phyloP scores from a whole-genome alignment of 2,329 filamentous ascomycete species.

The Beauveria sp. region DNA sequence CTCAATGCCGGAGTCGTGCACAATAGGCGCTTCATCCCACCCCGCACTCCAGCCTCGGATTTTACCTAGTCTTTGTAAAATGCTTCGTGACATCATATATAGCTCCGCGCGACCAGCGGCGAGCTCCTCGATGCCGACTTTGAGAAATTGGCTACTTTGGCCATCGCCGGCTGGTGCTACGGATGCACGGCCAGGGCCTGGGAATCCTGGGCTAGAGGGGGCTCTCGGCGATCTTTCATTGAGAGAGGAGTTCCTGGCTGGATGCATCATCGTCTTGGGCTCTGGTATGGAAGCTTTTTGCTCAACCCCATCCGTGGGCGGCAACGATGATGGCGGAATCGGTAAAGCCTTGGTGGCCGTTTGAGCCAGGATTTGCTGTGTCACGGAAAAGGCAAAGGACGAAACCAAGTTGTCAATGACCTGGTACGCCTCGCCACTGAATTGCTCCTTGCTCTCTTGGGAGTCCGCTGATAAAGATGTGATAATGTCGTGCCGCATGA shows the following conservation, averaged over 20 bases:
- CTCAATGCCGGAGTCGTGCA: conserved; percentile 35
- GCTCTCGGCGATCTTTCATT: conserved; percentile 32
- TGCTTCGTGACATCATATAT: conserved; percentile 68
- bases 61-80: conserved; percentile 67
- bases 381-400: conserved; percentile 70
- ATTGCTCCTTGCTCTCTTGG: conserved; percentile 27
- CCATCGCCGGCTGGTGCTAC: conserved; percentile 32
- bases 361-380: conserved; percentile 69
- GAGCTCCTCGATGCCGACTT: conserved; percentile 68
- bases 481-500: conserved; percentile 71
- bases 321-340: conserved; percentile 53
- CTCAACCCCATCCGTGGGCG: conserved; percentile 41
- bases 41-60: conserved; percentile 68
- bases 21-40: conserved; percentile 55
- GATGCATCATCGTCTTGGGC: conserved; percentile 64
- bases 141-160: conserved; percentile 42
- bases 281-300: conserved; percentile 57
- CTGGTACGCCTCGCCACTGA: conserved; percentile 35
- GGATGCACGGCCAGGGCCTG: conserved; percentile 34
- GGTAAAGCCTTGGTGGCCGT: conserved; percentile 62
- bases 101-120: conserved; percentile 78
- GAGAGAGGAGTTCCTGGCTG: conserved; percentile 56
- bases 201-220: conserved; percentile 46
- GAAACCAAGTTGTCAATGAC: conserved; percentile 67
- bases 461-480: conserved; percentile 45